Base-by-base conservation (phyloP, 306 rosid genomes). In the Cicer judaicum region DNA sequence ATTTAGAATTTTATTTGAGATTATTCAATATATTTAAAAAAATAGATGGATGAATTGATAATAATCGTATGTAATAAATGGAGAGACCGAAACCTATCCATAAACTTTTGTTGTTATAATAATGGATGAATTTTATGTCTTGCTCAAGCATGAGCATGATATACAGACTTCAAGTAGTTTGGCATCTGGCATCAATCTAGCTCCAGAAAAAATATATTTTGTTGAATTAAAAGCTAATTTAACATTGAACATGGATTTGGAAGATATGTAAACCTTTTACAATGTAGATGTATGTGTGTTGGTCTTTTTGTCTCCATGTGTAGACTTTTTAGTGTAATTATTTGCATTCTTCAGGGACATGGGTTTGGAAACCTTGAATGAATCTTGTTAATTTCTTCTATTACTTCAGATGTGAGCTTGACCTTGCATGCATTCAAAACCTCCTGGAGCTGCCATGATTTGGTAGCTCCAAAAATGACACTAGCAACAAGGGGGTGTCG, bases 401-500 rank as follows among this genome's bases (percentile, higher is more conserved):
- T 72, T 7, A 89, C 78, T 80, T 87, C 86, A 18, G 79, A 53
- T 56, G 93, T 63, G 79, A 94, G 91, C 85, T 84, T 85, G 19
- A 83, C 80, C 84, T 82, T 64, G 80, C 90, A 83, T 39, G 92
- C 92, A 55, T 78, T 43, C 11, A 92, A 46, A 81, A 88, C 88
- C 82, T 88, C 89, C 72, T 40, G 82, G 54, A 94, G 96, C 65
- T 92, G 95, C 96, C 92, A 78, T 56, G 90, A 76, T 85, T 84
- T 88, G 24, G 99, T 90, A 56, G 89, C 97, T 66, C 97, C 99
- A 78, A 90, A 90, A 63, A 92, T 57, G 8, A 81, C 88, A 79
- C 97, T 92, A 34, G 89, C 96, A 24, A 94, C 97, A 10, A 92
- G 95, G 71, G 97, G 95, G 72, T 87, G 92, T 72, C 84, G 88